A percentile compares a stretch with the other conserved stretches of the same genome.
Conservation (phyloP, 768 basidiomycete genomes). For the Amanita thiersii region DNA sequence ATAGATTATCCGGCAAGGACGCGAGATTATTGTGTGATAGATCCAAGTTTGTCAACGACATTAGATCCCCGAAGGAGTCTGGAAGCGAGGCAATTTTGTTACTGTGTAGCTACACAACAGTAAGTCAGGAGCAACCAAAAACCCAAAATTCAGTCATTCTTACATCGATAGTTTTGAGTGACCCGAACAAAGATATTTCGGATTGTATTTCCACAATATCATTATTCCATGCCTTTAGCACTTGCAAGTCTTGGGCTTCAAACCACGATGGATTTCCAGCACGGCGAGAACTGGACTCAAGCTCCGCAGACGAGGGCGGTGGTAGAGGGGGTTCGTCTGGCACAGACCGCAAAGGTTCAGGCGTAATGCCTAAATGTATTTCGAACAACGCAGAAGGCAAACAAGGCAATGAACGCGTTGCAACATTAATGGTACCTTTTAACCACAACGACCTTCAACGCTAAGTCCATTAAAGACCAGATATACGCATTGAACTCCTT, state of each 20-base stretch:
- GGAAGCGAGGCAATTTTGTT: conserved; percentile 62
- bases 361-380: conserved; percentile 68
- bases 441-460: conserved; percentile 26
- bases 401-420: conserved; percentile 64
- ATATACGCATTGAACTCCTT: conserved; percentile 20
- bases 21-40: conserved; percentile 66
- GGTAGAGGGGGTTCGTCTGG: conserved; percentile 49
- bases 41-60: conserved; percentile 58
- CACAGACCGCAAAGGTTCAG: conserved; percentile 60
- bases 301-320: conserved; percentile 20
- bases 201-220: conserved; percentile 73
- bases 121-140: neutral
- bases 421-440: conserved; percentile 68
- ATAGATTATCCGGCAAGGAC: conserved; percentile 54
- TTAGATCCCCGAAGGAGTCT: conserved; percentile 58
- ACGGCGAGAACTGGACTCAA: conserved; percentile 23
- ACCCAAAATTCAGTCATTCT: conserved; percentile 18
- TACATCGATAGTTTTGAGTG: conserved; percentile 74
- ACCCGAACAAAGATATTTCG: conserved; percentile 80
- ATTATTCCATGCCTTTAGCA: conserved; percentile 76
- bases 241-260: conserved; percentile 70
- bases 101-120: conserved; percentile 51
- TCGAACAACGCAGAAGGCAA: conserved; percentile 75
- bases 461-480: conserved; percentile 36
- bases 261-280: conserved; percentile 62